Evolutionary conservation across 352 stramenopile genomes (phyloP).

Genomic region (Phytophthora constricta): DNA sequence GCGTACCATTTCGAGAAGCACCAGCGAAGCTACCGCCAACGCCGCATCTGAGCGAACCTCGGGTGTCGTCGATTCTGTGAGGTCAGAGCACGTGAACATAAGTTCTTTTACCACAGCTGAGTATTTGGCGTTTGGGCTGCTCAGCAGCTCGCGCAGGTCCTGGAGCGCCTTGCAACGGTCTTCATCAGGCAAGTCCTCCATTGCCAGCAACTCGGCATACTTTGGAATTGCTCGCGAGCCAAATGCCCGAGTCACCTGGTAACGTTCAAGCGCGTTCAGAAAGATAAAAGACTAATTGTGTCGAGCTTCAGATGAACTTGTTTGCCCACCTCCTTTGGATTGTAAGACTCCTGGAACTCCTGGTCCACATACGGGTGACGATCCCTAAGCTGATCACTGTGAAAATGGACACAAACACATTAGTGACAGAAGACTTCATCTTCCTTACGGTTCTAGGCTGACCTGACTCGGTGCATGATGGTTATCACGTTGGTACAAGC

Average conservation of each 20-base stretch:
- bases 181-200: conserved; percentile 63
- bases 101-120: conserved; percentile 55
- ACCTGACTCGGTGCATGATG: conserved; percentile 72
- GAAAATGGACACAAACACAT: neutral
- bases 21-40: conserved; percentile 56
- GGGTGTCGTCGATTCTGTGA: conserved; percentile 45
- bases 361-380: conserved; percentile 65
- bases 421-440: too few species aligned
- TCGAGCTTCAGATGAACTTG: too few species aligned
- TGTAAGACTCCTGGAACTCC: conserved; percentile 63
- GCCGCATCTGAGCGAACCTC: conserved; percentile 56
- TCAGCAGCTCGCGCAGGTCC: conserved; percentile 61
- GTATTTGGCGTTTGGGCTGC: conserved; percentile 67
- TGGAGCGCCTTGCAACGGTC: conserved; percentile 54
- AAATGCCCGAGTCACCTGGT: conserved; percentile 66
- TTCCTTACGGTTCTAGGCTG: neutral
- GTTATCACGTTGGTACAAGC: too few species aligned
- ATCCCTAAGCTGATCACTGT: conserved; percentile 66
- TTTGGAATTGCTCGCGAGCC: conserved; percentile 56
- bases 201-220: conserved; percentile 62
- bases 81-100: conserved; percentile 58
- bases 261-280: too few species aligned
- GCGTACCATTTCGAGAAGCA: conserved; percentile 60
- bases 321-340: conserved; percentile 48
- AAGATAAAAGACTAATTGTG: too few species aligned